Base-by-base conservation (phyloP, 169 alveolate genomes). In the Babesia ovis region DNA sequence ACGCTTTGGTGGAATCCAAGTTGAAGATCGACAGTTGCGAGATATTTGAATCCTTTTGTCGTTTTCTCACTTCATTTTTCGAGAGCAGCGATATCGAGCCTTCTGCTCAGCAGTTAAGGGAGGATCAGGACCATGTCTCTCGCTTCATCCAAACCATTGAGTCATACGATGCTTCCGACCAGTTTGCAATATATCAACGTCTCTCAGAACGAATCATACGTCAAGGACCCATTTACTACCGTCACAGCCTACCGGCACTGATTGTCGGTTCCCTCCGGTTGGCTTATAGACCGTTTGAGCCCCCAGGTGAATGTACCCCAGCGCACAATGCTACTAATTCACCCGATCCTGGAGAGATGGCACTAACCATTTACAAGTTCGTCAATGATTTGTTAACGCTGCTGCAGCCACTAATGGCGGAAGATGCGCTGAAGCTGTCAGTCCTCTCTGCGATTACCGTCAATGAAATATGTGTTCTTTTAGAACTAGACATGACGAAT, bases 381-480 rank as follows among this genome's bases (percentile, higher is more conserved):
- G 45, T 64, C 25, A 29, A n/a, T 4, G 74, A 64, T 34, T 29
- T 64, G 46, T 14, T 50, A 23, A 35, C 51, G 0, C 20, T 43
- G 29, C 46, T 50, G 41, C 64, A 43, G 53, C 61, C 50, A 1
- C 42, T 37, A 61, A 45, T 39, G n/a, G 80, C 64, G 37, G 70
- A 62, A 54, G 75, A 72, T 43, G 68, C 75, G 56, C 69, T 58
- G 43, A 87, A 87, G 77, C 34, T 87, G 56, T 57, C 75, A 34
- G 45, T 73, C 22, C 42, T 79, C 31, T 59, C 80, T 55, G 89
- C 91, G 32, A 61, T 87, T 6, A 58, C 77, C 34, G 86, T 75
- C 1, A 73, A 87, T 50, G 86, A 87, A 41, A 68, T 77, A 54
- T n/a, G 70, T 43, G 45, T 48, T 54, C 43, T 50, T 46, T 35